Evolutionary conservation across 176 grass and related monocot genomes (phyloP).

Genomic region (Ensete ventricosum): DNA sequence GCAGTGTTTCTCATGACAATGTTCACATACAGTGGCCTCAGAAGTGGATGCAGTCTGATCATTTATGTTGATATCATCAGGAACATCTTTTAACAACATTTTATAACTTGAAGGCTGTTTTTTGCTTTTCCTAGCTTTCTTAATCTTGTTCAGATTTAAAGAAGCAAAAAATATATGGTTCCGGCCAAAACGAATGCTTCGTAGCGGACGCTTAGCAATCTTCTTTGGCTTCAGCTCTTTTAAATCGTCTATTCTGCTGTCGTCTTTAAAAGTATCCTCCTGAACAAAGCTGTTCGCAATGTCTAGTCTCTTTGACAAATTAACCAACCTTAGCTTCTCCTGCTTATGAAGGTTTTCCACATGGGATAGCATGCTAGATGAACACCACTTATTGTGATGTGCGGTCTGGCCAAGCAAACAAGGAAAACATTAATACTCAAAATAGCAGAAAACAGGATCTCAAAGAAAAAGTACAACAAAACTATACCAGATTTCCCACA

Average conservation of each 20-base stretch:
- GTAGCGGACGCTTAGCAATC: conserved; percentile 25
- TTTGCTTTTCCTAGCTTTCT: conserved; percentile 46
- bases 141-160: conserved; percentile 38
- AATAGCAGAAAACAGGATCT: background rate
- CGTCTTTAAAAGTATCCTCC: conserved; percentile 15
- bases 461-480: too few relatives aligned
- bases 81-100: background rate
- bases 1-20: conserved; percentile 24
- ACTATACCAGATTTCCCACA: too few relatives aligned
- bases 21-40: conserved; percentile 29
- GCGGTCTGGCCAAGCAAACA: background rate
- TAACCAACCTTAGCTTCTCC: background rate
- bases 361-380: background rate
- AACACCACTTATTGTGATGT: background rate
- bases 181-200: conserved; percentile 30
- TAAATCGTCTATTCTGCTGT: background rate
- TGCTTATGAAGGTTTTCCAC: background rate
- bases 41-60: conserved; percentile 50
- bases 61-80: background rate
- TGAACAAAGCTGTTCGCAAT: background rate
- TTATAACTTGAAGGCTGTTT: conserved; percentile 11
- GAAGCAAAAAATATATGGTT: conserved; percentile 38
- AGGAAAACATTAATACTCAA: background rate
- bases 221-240: conserved; percentile 35
- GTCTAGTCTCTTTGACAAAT: background rate